phyloP scores from a whole-genome alignment of 2,329 filamentous ascomycete species.

The Colletotrichum nymphaeae region DNA sequence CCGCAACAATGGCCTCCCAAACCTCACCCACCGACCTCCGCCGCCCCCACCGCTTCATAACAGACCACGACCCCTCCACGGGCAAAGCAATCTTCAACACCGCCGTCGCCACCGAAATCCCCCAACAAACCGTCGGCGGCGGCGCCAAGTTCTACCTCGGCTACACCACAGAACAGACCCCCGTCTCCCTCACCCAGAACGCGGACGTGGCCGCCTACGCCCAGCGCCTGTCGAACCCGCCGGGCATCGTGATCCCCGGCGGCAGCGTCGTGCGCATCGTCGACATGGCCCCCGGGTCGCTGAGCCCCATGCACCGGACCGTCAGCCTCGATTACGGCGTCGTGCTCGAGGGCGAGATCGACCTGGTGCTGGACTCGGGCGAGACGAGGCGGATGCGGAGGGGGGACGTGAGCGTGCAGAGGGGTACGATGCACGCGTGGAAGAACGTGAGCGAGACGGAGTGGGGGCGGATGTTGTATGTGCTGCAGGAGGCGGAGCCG shows the following conservation, averaged over 20 bases:
- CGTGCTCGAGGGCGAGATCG: conserved; percentile 64
- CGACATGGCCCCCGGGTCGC: conserved; percentile 55
- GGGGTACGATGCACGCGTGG: conserved; percentile 67
- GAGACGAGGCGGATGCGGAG: conserved; percentile 56
- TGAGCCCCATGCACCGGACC: conserved; percentile 61
- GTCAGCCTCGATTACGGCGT: conserved; percentile 67
- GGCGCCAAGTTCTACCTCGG: conserved; percentile 40
- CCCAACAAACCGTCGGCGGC: conserved; percentile 34
- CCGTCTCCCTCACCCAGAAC: conserved; percentile 35
- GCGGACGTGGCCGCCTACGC: conserved; percentile 41
- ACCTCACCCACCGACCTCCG: conserved; percentile 17
- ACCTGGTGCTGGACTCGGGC: conserved; percentile 63
- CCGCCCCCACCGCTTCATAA: conserved; percentile 43
- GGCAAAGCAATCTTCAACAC: conserved; percentile 49
- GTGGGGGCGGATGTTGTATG: conserved; percentile 58
- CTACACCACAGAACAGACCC: conserved; percentile 42
- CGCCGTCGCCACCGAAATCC: conserved; percentile 38
- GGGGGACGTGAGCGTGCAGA: conserved; percentile 67
- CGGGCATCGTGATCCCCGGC: conserved; percentile 44
- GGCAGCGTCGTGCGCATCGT: conserved; percentile 60
- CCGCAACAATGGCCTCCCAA: conserved; percentile 15
- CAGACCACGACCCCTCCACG: conserved; percentile 45
- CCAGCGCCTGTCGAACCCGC: conserved; percentile 36
- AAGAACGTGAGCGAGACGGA: conserved; percentile 54
- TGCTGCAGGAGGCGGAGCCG: conserved; percentile 44